Percentiles rank a stretch among this genome's conserved stretches.
Conservation (phyloP, 2,329 filamentous ascomycete species). For the Chrysosporium queenslandicum region DNA sequence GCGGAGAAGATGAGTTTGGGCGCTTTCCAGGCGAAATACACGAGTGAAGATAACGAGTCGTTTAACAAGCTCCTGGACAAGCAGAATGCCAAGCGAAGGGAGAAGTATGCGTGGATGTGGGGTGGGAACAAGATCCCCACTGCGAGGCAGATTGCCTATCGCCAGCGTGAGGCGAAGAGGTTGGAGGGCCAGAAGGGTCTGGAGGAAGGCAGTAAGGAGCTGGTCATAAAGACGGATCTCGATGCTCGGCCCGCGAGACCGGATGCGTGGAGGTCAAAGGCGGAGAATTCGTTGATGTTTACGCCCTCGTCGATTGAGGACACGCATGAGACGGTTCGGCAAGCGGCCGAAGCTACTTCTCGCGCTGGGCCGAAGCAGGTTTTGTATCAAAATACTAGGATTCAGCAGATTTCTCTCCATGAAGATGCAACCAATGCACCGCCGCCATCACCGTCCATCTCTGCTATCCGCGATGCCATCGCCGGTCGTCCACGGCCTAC, state of each 20-base stretch:
- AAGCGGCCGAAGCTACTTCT: slow-evolving; percentile 60
- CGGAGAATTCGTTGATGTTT: slow-evolving; percentile 86
- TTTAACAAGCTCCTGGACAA: slow-evolving; percentile 88
- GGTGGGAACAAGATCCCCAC: slow-evolving; percentile 69
- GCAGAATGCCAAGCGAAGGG: slow-evolving; percentile 72
- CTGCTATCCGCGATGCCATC: slow-evolving; percentile 74
- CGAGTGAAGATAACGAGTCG: slow-evolving; percentile 94
- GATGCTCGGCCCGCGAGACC: slow-evolving; percentile 67
- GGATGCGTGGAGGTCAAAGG: slow-evolving; percentile 62
- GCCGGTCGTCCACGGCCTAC: slow-evolving; percentile 56
- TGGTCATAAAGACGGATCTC: slow-evolving; percentile 33
- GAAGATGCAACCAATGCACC: slow-evolving; percentile 19
- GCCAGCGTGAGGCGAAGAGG: slow-evolving; percentile 52
- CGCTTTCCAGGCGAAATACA: slow-evolving; percentile 85
- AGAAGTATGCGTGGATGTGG: slow-evolving; percentile 86
- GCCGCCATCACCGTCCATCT: slow-evolving; percentile 72
- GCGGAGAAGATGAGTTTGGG: slow-evolving; percentile 72
- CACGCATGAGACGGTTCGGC: slow-evolving; percentile 49
- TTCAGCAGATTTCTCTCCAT: slow-evolving; percentile 45
- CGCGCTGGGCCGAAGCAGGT: slow-evolving; percentile 67
- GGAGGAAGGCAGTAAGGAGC: slow-evolving; percentile 48
- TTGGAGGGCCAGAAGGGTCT: slow-evolving; percentile 55
- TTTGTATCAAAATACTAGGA: slow-evolving; percentile 71
- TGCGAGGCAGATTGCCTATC: slow-evolving; percentile 51
- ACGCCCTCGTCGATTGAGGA: slow-evolving; percentile 43